These are phyloP conservation scores for Scenedesmus sp. DNA, from an alignment of 163 green algal genomes.

Conservation along the genomic window DNA sequence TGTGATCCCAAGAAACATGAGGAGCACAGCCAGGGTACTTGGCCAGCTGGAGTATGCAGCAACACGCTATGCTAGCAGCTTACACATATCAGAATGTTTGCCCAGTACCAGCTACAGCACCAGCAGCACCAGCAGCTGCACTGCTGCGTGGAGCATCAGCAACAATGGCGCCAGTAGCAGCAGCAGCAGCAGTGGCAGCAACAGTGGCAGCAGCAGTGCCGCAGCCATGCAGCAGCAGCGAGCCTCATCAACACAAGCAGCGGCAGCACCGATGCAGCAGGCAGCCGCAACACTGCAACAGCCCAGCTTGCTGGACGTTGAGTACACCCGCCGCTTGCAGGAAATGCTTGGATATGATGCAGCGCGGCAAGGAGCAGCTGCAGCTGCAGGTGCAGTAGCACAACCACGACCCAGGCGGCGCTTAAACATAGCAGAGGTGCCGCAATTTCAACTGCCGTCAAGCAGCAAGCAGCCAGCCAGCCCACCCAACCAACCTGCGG, in stretches of 20 bases:
- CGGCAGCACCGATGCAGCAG: neutral
- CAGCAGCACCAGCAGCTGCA: neutral
- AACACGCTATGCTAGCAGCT: neutral
- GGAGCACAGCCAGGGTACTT: conserved; percentile 10
- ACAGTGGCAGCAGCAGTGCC: neutral
- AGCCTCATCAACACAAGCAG: conserved; percentile 2
- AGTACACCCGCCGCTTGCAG: conserved; percentile 50
- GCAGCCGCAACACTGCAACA: conserved; percentile 1
- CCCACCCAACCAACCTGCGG: neutral
- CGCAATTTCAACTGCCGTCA: conserved; percentile 8
- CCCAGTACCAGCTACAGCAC: conserved; percentile 41
- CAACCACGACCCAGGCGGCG: neutral
- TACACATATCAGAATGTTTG: conserved; percentile 5
- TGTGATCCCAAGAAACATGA: neutral
- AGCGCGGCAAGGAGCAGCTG: conserved; percentile 12
- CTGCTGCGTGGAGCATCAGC: neutral
- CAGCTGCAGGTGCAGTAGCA: conserved; percentile 10
- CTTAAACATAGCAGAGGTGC: conserved; percentile 27
- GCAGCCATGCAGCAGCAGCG: neutral
- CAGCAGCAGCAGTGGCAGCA: conserved; percentile 1
- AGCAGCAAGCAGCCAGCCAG: conserved; percentile 8
- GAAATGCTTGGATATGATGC: conserved; percentile 50
- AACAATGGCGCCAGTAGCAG: too few relatives aligned
- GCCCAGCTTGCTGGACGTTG: neutral
- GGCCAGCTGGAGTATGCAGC: neutral